Conservation (phyloP, 1,139 yeast species). For the Saccharomyces hybrid region DNA sequence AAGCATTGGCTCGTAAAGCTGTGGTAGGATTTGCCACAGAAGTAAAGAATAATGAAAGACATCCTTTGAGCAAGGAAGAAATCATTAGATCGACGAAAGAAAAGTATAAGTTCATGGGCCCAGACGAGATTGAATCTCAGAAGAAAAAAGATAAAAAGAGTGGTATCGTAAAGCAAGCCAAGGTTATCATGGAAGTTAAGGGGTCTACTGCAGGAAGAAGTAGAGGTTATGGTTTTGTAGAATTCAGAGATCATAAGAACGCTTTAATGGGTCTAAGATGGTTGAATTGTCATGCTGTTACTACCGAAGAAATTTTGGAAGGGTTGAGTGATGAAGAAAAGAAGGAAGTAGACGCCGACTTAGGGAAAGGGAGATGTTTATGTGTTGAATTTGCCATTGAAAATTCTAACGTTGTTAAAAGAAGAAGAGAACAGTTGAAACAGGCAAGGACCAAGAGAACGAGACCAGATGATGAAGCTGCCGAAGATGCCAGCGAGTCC, state of each 20-base stretch:
- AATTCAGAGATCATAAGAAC: slow-evolving; percentile 82
- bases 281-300: slow-evolving; percentile 88
- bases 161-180: slow-evolving; percentile 91
- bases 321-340: slow-evolving; percentile 68
- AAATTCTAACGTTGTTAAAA: slow-evolving; percentile 84
- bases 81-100: slow-evolving; percentile 65
- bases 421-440: slow-evolving; percentile 67
- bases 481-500: slow-evolving; percentile 7
- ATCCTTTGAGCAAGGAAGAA: slow-evolving; percentile 86
- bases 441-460: slow-evolving; percentile 38
- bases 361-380: slow-evolving; percentile 57
- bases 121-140: slow-evolving; percentile 38
- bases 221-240: slow-evolving; percentile 95
- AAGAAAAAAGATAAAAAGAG: slow-evolving; percentile 60
- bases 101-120: slow-evolving; percentile 42
- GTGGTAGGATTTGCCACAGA: slow-evolving; percentile 94
- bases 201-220: slow-evolving; percentile 82
- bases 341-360: slow-evolving; percentile 45
- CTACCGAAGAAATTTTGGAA: slow-evolving; percentile 57
- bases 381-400: slow-evolving; percentile 95
- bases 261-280: slow-evolving; percentile 97
- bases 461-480: slow-evolving; percentile 29
- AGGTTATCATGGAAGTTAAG: slow-evolving; percentile 85
- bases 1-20: slow-evolving; percentile 89
- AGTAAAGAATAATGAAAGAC: slow-evolving; percentile 66